phyloP scores from a whole-genome alignment of 768 basidiomycete species.

The Leucocoprinus sp. region DNA sequence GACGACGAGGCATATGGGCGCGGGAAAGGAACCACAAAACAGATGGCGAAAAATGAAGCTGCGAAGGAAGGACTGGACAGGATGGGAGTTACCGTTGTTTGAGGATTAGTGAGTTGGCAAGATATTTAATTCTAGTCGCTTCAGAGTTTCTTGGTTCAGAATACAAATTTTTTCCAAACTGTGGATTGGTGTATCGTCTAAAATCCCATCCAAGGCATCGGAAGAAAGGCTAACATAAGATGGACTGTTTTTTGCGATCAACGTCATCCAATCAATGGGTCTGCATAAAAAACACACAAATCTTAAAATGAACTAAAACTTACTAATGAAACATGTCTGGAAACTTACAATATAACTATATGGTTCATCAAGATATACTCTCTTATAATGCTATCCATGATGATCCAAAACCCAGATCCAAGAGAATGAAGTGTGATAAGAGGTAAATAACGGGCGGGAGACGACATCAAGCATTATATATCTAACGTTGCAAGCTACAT shows the following conservation, averaged over 20 bases:
- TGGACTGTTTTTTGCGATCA: no score
- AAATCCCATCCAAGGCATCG: no score
- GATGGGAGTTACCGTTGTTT: constrained; percentile 36
- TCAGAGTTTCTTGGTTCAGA: not conserved
- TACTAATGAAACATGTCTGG: no score
- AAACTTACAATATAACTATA: not conserved
- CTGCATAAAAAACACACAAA: no score
- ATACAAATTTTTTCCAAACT: not conserved
- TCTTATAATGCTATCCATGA: constrained; percentile 11
- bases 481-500: constrained; percentile 7
- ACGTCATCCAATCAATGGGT: no score
- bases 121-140: not conserved
- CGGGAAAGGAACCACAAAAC: constrained; percentile 71
- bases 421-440: constrained; percentile 3
- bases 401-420: not conserved
- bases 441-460: constrained; percentile 8
- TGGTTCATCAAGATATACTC: not conserved
- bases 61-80: constrained; percentile 63
- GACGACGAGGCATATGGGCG: constrained; percentile 50
- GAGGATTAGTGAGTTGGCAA: constrained; percentile 35
- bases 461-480: constrained; percentile 11
- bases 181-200: no score
- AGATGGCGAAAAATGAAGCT: constrained; percentile 72
- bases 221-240: no score
- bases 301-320: no score